Conservation (phyloP, 169 alveolate genomes). For the Neospora caninum region DNA sequence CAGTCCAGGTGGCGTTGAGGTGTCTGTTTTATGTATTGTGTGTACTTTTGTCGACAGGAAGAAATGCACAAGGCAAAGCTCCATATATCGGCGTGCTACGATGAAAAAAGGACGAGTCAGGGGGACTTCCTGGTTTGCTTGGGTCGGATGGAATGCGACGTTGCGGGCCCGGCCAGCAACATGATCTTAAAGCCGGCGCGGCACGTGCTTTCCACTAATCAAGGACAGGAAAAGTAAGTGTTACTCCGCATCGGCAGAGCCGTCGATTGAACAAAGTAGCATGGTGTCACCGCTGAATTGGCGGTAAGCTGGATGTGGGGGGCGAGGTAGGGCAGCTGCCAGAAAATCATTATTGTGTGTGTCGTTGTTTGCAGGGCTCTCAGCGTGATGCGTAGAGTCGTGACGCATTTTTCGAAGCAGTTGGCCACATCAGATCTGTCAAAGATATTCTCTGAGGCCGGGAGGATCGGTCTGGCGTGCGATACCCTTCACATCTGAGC, state of each 20-base stretch:
- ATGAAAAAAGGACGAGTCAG: background rate
- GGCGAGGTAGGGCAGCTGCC: background rate
- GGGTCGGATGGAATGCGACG: conserved; percentile 14
- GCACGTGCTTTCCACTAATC: conserved; percentile 4
- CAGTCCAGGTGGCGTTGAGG: background rate
- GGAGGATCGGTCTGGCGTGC: background rate
- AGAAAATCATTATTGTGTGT: background rate
- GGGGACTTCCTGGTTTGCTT: background rate
- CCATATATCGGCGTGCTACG: background rate
- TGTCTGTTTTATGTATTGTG: background rate
- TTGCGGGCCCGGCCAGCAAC: background rate
- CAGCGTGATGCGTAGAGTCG: background rate
- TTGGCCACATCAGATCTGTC: background rate
- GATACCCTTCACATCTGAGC: conserved; percentile 22
- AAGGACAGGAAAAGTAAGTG: conserved; percentile 17
- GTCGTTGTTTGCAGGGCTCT: background rate
- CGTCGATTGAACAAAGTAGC: no score
- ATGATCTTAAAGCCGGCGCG: background rate
- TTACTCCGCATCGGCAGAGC: background rate
- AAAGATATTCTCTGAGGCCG: background rate
- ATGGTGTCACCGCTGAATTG: no score
- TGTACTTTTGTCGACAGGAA: background rate
- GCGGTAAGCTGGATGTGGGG: no score
- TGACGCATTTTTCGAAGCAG: background rate
- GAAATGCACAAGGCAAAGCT: conserved; percentile 2